Base-by-base conservation (phyloP, 2,329 filamentous ascomycete genomes). In the Alternaria sp. region DNA sequence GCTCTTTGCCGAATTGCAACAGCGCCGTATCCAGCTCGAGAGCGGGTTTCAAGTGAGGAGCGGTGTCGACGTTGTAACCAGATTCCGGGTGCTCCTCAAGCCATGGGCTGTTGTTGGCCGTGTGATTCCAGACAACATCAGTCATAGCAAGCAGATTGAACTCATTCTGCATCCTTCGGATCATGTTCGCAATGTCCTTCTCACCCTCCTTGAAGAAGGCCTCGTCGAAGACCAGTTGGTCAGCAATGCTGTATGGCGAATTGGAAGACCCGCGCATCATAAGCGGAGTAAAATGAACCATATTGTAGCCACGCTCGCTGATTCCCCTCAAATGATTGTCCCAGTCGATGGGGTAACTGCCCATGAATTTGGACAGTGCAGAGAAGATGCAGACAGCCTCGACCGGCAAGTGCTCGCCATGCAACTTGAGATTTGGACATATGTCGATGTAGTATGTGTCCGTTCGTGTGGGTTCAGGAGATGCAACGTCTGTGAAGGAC, bases 61-160 rank as follows among this genome's bases (percentile, higher is more conserved):
- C 94, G 0, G 94, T 98, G 41, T 89, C 89, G 65, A 97, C 83
- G 76, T 96, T 99, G 84, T 99, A 99, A 16, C 95, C 95, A 44
- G 93, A 91, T 70, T 99, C 95, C 0, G 96, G 95, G 74, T 99
- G 94, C 61, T 96, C 91, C 75, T 96, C 86, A 11, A 99, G 86
- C 95, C 95, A 99, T 71, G 90, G 87, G 79, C 91, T 96, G 80
- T 98, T 98, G 82, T 97, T 88, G 7, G 95, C 94, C 4, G 95
- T 99, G 81, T 99, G 95, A 75, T 99, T 99, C 84, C 95, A 93
- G 44, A 99, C 96, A 63, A 99, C 94, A 77, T 99, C 95, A 1
- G 94, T 97, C 81, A 99, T 81, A 63, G 92, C 93, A 57, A 99
- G 84, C 54, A 99, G 83, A 3, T 91, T 91, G 78, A 96, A 89